Evolutionary conservation across 148 eudicot genomes (phyloP).

Genomic region (Silene uniflora): DNA sequence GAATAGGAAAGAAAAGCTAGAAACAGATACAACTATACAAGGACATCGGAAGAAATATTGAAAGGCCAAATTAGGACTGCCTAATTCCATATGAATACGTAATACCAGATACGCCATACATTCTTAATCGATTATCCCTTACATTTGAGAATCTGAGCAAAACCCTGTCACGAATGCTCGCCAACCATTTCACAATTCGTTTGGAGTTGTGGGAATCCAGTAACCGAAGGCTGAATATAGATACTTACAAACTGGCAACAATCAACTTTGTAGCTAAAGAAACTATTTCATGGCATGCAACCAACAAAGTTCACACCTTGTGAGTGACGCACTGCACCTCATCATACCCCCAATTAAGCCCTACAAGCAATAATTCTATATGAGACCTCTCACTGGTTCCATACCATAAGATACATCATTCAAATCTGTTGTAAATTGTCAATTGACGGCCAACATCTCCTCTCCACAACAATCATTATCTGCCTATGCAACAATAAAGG

Average conservation of each 20-base stretch:
- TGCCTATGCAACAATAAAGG: neutral
- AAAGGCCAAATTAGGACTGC: too few species aligned
- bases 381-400: neutral
- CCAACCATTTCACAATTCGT: too few species aligned
- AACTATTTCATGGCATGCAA: neutral
- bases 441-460: neutral
- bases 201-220: too few species aligned
- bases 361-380: neutral
- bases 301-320: neutral
- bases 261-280: neutral
- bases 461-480: neutral
- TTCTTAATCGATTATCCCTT: too few species aligned
- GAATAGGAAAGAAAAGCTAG: neutral
- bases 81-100: too few species aligned
- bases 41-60: too few species aligned
- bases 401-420: neutral
- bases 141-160: too few species aligned
- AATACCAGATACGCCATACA: too few species aligned
- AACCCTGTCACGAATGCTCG: too few species aligned
- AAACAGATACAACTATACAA: too few species aligned
- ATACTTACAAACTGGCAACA: neutral
- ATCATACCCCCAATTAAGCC: neutral
- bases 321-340: neutral
- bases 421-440: neutral
- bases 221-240: too few species aligned